Percentiles rank a stretch among this genome's conserved stretches.
Conservation (phyloP, 1,139 yeast genomes). For the Sugiyamaella japonica region DNA sequence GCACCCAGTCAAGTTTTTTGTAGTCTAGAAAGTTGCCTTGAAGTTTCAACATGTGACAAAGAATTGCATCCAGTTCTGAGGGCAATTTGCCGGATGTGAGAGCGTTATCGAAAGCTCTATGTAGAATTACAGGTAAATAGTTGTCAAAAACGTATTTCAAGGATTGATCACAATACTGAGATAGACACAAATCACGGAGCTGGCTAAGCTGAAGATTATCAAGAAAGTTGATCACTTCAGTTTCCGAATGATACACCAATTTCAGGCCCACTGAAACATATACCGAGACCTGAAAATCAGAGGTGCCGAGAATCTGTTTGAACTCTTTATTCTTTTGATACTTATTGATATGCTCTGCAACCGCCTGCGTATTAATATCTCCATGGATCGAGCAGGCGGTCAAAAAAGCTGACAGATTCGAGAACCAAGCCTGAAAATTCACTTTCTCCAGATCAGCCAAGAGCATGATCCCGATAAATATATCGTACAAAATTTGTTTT, state of each 20-base stretch:
- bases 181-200: not conserved
- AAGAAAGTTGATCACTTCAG: not conserved
- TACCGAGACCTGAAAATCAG: not conserved
- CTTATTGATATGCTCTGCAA: not conserved
- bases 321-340: not conserved
- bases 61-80: not conserved
- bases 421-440: not conserved
- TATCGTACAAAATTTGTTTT: conserved; percentile 16
- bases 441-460: conserved; percentile 15
- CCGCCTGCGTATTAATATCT: not conserved
- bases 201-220: not conserved
- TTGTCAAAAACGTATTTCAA: not conserved
- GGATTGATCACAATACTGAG: not conserved
- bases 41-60: not conserved
- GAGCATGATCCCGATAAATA: conserved; percentile 19
- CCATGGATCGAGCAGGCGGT: not conserved
- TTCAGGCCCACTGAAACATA: conserved; percentile 2
- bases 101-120: not conserved
- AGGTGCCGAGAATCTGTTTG: not conserved
- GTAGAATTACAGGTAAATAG: not conserved
- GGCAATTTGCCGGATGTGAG: not conserved
- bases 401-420: not conserved
- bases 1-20: not conserved
- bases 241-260: not conserved
- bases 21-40: not conserved